phyloP scores from a whole-genome alignment of 192 early-diverging fungal species.

The Rhizophagus sp. region DNA sequence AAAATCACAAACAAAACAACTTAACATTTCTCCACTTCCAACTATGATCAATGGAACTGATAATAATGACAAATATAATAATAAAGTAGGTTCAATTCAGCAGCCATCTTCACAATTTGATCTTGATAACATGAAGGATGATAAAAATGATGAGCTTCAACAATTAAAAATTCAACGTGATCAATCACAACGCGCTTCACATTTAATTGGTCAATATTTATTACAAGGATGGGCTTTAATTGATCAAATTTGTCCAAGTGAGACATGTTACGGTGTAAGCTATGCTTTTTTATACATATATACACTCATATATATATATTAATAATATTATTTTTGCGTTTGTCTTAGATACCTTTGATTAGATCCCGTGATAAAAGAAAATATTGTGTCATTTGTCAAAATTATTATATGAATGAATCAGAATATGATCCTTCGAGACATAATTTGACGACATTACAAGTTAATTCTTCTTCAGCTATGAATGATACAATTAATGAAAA shows the following conservation, averaged over 20 bases:
- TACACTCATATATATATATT: too few species aligned
- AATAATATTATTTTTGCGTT: not conserved
- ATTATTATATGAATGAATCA: slow-evolving; percentile 39
- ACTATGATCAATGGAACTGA: not conserved
- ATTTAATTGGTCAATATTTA: slow-evolving; percentile 56
- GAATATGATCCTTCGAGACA: slow-evolving; percentile 29
- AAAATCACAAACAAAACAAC: slow-evolving; percentile 1
- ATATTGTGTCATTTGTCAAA: slow-evolving; percentile 46
- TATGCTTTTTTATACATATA: not conserved
- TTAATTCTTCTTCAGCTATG: not conserved
- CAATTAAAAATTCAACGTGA: slow-evolving; percentile 38
- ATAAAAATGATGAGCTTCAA: slow-evolving; percentile 36
- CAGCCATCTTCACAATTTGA: not conserved
- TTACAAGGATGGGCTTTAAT: slow-evolving; percentile 59
- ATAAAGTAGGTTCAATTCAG: not conserved
- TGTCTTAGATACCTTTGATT: slow-evolving; percentile 37
- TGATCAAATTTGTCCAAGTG: slow-evolving; percentile 57
- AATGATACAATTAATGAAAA: not conserved
- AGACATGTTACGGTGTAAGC: slow-evolving; percentile 51
- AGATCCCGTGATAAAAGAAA: slow-evolving; percentile 42
- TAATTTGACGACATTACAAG: not conserved
- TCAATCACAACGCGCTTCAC: slow-evolving; percentile 52
- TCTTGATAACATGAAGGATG: not conserved
- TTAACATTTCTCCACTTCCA: not conserved
- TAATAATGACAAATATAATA: not conserved